Conservation (phyloP, 371 early-diverging fungal species). For the Circinella minor region DNA sequence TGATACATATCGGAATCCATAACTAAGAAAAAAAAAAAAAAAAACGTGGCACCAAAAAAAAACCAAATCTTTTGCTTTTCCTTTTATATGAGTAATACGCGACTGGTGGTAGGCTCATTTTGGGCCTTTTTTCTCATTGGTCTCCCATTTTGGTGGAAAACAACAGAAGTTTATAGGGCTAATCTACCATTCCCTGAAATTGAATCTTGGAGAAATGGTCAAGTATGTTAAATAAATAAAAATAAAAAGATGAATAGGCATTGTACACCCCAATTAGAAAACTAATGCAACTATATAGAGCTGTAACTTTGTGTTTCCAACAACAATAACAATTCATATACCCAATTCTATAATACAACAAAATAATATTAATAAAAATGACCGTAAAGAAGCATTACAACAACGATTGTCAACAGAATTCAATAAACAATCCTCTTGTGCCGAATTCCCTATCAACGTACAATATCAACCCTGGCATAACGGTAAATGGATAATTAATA, state of each 20-base stretch:
- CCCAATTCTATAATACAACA: neutral
- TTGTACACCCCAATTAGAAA: too few species aligned
- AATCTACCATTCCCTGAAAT: conserved; percentile 76
- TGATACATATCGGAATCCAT: too few species aligned
- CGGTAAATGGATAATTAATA: neutral
- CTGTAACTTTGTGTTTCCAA: conserved; percentile 17
- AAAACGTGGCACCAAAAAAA: too few species aligned
- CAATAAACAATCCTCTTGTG: conserved; percentile 1
- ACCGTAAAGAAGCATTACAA: neutral
- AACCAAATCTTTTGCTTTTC: too few species aligned
- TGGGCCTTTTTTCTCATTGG: conserved; percentile 74
- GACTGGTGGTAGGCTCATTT: conserved; percentile 57
- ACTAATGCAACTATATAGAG: neutral
- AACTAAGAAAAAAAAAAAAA: too few species aligned
- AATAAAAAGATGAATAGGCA: too few species aligned
- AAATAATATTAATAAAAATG: neutral
- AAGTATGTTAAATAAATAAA: conserved; percentile 37
- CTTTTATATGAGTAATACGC: conserved; percentile 26
- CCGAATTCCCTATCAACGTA: conserved; percentile 6
- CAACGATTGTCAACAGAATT: neutral
- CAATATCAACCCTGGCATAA: neutral
- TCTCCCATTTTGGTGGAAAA: conserved; percentile 91
- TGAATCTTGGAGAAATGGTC: conserved; percentile 59
- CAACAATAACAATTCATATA: conserved; percentile 10
- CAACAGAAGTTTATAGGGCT: conserved; percentile 90